These are phyloP conservation scores for Hanseniaspora taiwanica DNA, from an alignment of 805 yeast genomes.

Conservation along the genomic window DNA sequence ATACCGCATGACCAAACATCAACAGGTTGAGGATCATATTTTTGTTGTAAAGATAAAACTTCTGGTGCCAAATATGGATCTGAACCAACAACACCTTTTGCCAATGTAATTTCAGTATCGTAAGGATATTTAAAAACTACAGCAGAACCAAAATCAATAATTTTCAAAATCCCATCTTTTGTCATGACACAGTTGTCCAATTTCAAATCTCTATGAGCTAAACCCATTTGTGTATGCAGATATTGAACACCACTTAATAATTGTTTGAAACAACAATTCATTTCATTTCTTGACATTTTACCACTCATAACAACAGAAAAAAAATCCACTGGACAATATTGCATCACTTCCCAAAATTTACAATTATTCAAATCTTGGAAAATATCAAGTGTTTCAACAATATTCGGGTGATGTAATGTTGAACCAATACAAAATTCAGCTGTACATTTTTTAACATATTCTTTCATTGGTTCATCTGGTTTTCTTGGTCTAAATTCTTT, in stretches of 20 bases:
- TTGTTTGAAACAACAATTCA: constrained; percentile 71
- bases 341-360: constrained; percentile 73
- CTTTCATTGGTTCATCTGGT: constrained; percentile 56
- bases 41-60: constrained; percentile 36
- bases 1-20: constrained; percentile 81
- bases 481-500: constrained; percentile 68
- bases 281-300: constrained; percentile 66
- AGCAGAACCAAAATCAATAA: constrained; percentile 77
- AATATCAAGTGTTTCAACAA: constrained; percentile 67
- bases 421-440: constrained; percentile 85
- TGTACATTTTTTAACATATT: constrained; percentile 74
- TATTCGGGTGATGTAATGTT: constrained; percentile 68
- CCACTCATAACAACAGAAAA: constrained; percentile 84
- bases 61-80: constrained; percentile 85
- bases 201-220: constrained; percentile 74
- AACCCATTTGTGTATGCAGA: constrained; percentile 54
- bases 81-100: constrained; percentile 72
- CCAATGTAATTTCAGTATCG: constrained; percentile 41
- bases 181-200: constrained; percentile 76
- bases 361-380: constrained; percentile 41
- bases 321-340: constrained; percentile 73
- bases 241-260: constrained; percentile 59
- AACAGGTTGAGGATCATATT: constrained; percentile 65
- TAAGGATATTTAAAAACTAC: constrained; percentile 71
- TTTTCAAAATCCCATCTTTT: constrained; percentile 55